Evolutionary conservation across 805 yeast species (phyloP), one percentile per base, ranked within the genome.

Genomic region (Saccharomycopsis olivae): DNA sequence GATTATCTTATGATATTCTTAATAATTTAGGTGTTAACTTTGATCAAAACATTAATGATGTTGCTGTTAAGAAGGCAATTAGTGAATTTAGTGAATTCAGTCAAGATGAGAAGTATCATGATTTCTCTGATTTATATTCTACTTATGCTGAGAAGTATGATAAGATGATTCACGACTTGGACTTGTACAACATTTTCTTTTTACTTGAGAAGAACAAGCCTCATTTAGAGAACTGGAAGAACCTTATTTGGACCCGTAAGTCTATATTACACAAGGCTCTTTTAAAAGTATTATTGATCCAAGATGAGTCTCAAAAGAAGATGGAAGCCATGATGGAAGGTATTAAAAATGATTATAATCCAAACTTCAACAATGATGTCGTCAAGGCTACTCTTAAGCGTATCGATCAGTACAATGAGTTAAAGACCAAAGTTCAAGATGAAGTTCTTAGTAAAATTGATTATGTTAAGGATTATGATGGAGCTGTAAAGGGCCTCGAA

Each of bases 11-110:
- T 41, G 25, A 46, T 2, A 65, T 81, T 14, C 53, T 85, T 36
- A 56, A 58, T 2, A 58, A 59, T 4, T 62, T 88, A 59, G 56
- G 65, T 6, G 53, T 63, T 2, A 69, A 71, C n/a, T 87, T 82
- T 58, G 84, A 86, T 51, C 84, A 82, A 35, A 81, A 86, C 51
- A 74, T 86, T 60, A 86, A 88, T 54, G 96, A 88, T 58, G 73
- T 75, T 5, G 94, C 88, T 0, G 96, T 88, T 15, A 85, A 85
- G 55, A 69, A 65, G 16, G 77, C 88, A 1, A 77, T 86, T 14
- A 62, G 69, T 15, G 61, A 62, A 10, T 80, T 54, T 52, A 66
- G 66, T 25, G 68, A 72, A 34, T 66, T 47, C 19, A 39, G 50
- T 41, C 27, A 47, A 28, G 52, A 14, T 57, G 29, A 21, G 4